A percentile compares a stretch with the other conserved stretches of the same genome.
Evolutionary conservation across 768 basidiomycete species (phyloP).

Genomic region (Kwoniella europaea): DNA sequence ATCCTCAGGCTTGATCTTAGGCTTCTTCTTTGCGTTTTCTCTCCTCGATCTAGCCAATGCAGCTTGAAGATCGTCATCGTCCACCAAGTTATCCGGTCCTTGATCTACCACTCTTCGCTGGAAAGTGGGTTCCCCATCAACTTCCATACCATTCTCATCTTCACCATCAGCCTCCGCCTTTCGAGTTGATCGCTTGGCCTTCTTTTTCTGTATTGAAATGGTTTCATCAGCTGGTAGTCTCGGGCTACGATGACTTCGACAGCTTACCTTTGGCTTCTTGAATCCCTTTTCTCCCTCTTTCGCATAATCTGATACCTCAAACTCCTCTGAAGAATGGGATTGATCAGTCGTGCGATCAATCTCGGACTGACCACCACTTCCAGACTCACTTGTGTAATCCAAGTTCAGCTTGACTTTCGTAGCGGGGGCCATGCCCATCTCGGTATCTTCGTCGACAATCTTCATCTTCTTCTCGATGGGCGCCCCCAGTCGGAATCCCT

Average conservation of each 20-base stretch:
- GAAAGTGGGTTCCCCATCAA: conserved; percentile 74
- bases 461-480: conserved; percentile 49
- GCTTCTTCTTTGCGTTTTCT: conserved; percentile 75
- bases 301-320: conserved; percentile 83
- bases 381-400: conserved; percentile 80
- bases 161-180: conserved; percentile 66
- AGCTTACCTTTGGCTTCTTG: conserved; percentile 84
- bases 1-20: conserved; percentile 80
- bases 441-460: conserved; percentile 64
- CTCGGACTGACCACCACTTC: not conserved
- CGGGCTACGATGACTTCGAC: not conserved
- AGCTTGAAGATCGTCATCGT: conserved; percentile 97
- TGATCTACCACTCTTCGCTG: conserved; percentile 67
- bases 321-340: conserved; percentile 67
- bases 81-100: conserved; percentile 86
- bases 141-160: conserved; percentile 71
- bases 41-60: conserved; percentile 83
- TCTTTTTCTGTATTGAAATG: conserved; percentile 72
- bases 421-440: conserved; percentile 74
- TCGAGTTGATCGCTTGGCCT: conserved; percentile 76
- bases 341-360: not conserved
- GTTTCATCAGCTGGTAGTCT: conserved; percentile 7
- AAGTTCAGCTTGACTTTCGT: conserved; percentile 66
- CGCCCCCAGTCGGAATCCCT: conserved; percentile 88
- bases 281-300: conserved; percentile 91